These are phyloP conservation scores for Babesia bovis DNA, from an alignment of 169 alveolate species.

Conservation along the genomic window DNA sequence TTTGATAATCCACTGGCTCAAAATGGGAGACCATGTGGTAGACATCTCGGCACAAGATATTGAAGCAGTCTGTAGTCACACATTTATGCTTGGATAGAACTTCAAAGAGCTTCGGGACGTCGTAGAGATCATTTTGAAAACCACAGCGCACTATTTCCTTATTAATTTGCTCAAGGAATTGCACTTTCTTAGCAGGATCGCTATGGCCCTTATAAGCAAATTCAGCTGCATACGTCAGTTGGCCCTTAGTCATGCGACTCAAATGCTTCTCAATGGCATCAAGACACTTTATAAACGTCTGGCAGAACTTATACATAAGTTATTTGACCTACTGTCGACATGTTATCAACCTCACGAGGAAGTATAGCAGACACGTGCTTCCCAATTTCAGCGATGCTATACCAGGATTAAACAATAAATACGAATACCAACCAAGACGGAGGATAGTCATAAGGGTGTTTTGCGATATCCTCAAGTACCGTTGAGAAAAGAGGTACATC, in stretches of 20 bases:
- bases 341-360: conserved; percentile 21
- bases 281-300: conserved; percentile 27
- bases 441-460: conserved; percentile 44
- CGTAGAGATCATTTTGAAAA: conserved; percentile 39
- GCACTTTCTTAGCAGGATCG: conserved; percentile 7
- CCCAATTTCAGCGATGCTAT: conserved; percentile 42
- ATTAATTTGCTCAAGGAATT: conserved; percentile 40
- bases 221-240: conserved; percentile 54
- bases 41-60: conserved; percentile 67
- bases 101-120: conserved; percentile 70
- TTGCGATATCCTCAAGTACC: conserved; percentile 18
- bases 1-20: conserved; percentile 78
- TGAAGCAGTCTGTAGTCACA: conserved; percentile 57
- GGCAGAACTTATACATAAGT: not conserved
- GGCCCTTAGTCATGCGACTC: conserved; percentile 38
- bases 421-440: conserved; percentile 36
- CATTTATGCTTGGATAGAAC: conserved; percentile 50
- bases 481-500: conserved; percentile 64
- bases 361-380: conserved; percentile 20
- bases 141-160: conserved; percentile 28
- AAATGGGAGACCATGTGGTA: conserved; percentile 70
- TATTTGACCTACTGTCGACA: not conserved
- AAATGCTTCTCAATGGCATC: conserved; percentile 43
- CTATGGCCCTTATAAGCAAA: conserved; percentile 57
- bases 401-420: not conserved